phyloP scores from a whole-genome alignment of 306 rosid genomes.

The Fragaria vesca region DNA sequence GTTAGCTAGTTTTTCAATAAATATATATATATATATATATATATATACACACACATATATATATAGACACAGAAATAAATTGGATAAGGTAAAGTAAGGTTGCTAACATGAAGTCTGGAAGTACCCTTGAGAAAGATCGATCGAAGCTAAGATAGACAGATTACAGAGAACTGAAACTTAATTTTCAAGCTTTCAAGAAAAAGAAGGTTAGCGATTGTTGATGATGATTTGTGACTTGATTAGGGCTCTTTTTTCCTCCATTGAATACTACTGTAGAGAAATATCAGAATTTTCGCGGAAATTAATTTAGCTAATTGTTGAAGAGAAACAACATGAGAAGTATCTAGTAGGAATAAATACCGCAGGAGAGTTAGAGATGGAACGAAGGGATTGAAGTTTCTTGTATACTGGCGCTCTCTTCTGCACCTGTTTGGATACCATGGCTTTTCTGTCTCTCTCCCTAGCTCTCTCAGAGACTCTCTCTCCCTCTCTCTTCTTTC shows the following conservation, averaged over 20 bases:
- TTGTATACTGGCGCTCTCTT: constrained; percentile 43
- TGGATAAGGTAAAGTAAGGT: not conserved
- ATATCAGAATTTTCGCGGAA: not conserved
- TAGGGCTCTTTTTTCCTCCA: not conserved
- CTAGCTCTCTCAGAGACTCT: constrained; percentile 14
- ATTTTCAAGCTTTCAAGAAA: not conserved
- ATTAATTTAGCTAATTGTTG: not conserved
- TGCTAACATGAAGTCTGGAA: not conserved
- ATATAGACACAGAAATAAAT: not conserved
- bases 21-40: no score
- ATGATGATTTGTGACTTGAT: not conserved
- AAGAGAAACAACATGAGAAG: constrained; percentile 4
- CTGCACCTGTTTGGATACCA: constrained; percentile 60
- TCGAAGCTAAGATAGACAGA: not conserved
- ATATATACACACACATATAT: no score
- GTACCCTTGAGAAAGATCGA: not conserved
- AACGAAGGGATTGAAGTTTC: constrained; percentile 56
- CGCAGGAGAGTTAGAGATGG: constrained; percentile 45
- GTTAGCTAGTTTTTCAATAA: not conserved
- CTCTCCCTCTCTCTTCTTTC: constrained; percentile 9
- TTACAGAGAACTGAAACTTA: not conserved
- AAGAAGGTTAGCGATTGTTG: not conserved
- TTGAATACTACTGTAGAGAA: not conserved
- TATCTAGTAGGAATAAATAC: constrained; percentile 29
- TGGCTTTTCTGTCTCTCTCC: constrained; percentile 20